Conservation (phyloP, 495 filamentous ascomycete species). For the Immersiella caudata region DNA sequence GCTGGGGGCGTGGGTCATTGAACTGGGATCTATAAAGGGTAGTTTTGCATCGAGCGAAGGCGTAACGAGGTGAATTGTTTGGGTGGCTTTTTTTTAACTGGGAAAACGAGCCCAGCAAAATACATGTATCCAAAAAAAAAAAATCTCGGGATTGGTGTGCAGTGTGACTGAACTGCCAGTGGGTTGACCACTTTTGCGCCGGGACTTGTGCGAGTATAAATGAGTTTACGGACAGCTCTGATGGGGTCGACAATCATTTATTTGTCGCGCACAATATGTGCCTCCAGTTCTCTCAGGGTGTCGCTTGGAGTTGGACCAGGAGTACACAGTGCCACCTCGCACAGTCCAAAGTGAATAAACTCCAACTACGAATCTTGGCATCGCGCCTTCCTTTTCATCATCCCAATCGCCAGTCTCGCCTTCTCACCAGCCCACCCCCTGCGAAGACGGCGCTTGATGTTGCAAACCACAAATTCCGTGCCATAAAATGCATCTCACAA, state of each 20-base stretch:
- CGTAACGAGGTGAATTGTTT: conserved; percentile 1
- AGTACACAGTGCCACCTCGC: not conserved
- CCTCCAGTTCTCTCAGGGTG: too few relatives aligned
- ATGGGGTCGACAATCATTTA: too few relatives aligned
- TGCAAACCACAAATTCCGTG: not conserved
- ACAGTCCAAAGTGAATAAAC: not conserved
- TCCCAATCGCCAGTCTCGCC: not conserved
- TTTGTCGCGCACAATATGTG: too few relatives aligned
- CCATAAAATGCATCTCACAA: conserved; percentile 16
- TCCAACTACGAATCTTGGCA: not conserved
- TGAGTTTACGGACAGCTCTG: too few relatives aligned
- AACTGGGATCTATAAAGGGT: conserved; percentile 17
- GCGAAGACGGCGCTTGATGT: not conserved
- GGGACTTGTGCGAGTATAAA: too few relatives aligned
- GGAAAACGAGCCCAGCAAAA: not conserved
- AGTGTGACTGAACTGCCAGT: too few relatives aligned
- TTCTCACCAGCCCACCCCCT: not conserved
- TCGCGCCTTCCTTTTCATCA: not conserved
- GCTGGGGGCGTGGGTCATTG: conserved; percentile 78
- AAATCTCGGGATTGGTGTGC: too few relatives aligned
- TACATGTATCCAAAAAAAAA: too few relatives aligned
- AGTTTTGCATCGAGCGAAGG: conserved; percentile 16
- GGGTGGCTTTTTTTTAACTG: not conserved
- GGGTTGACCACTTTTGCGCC: too few relatives aligned
- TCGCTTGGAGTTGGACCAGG: too few relatives aligned